These are phyloP conservation scores for Colletotrichum endophyticum DNA, from an alignment of 2,329 filamentous ascomycete genomes.

Conservation along the genomic window DNA sequence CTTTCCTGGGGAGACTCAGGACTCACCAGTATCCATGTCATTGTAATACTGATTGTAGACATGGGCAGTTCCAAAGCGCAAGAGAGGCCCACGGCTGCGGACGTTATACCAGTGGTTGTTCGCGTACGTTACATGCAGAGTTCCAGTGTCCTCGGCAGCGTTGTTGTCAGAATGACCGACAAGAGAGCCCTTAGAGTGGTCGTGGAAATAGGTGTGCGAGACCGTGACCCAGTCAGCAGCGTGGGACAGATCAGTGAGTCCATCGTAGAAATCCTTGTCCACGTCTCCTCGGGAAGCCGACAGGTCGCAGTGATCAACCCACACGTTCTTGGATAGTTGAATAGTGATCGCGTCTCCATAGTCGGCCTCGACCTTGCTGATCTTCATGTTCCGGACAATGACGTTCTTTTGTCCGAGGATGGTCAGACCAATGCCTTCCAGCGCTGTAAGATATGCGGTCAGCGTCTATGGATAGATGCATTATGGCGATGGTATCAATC, in stretches of 20 bases:
- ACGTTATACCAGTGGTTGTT: slow-evolving; percentile 68
- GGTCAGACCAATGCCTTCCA: slow-evolving; percentile 51
- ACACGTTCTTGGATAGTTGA: slow-evolving; percentile 57
- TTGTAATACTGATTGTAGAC: slow-evolving; percentile 48
- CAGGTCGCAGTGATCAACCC: slow-evolving; percentile 69
- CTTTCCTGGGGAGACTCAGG: rapidly evolving
- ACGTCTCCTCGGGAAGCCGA: slow-evolving; percentile 51
- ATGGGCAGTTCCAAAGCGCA: slow-evolving; percentile 68
- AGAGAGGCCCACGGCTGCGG: slow-evolving; percentile 62
- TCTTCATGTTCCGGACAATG: slow-evolving; percentile 63
- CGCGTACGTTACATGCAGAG: slow-evolving; percentile 64
- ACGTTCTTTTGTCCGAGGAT: slow-evolving; percentile 57
- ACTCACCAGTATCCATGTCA: slow-evolving; percentile 26
- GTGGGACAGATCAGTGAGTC: slow-evolving; percentile 65
- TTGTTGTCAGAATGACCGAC: slow-evolving; percentile 62
- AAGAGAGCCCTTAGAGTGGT: slow-evolving; percentile 64
- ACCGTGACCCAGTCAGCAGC: slow-evolving; percentile 63
- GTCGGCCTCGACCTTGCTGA: slow-evolving; percentile 56
- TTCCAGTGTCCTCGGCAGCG: slow-evolving; percentile 57
- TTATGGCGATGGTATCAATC: not conserved
- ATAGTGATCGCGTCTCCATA: slow-evolving; percentile 63
- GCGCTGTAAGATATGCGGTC: not conserved
- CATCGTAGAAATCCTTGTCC: slow-evolving; percentile 71
- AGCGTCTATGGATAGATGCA: not conserved
- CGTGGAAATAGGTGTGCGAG: slow-evolving; percentile 32